A percentile compares a stretch with the other conserved stretches of the same genome.
Evolutionary conservation across 1,284 basidiomycete species (phyloP).

Genomic region (Trichosporon sp.): DNA sequence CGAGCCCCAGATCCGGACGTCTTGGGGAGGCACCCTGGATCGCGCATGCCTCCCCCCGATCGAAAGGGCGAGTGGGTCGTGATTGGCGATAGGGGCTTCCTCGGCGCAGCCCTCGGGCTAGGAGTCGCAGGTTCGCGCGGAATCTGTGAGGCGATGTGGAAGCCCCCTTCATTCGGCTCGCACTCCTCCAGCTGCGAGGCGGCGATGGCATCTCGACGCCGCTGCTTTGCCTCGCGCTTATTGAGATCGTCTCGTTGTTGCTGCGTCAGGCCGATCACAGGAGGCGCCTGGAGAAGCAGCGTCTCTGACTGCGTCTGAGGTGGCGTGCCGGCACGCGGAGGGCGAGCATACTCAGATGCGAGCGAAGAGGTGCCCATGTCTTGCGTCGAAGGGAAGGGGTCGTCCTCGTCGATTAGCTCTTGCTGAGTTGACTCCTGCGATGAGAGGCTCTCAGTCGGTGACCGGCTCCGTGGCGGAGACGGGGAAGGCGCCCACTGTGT

Average conservation of each 20-base stretch:
- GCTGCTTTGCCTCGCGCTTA: slow-evolving; percentile 4
- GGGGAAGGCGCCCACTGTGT: neutral
- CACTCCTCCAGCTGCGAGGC: slow-evolving; percentile 5
- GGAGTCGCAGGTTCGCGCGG: neutral
- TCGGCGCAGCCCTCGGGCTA: neutral
- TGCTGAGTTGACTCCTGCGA: neutral
- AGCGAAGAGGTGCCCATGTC: slow-evolving; percentile 35
- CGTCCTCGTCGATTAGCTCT: neutral
- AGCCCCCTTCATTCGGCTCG: slow-evolving; percentile 8
- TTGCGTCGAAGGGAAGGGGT: slow-evolving; percentile 28
- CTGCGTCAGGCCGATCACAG: slow-evolving; percentile 13
- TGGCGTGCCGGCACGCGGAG: slow-evolving; percentile 1
- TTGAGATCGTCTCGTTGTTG: slow-evolving; percentile 5
- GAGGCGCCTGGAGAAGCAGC: slow-evolving; percentile 15
- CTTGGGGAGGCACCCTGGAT: slow-evolving; percentile 30
- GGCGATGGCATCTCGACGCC: neutral
- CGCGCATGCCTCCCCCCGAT: slow-evolving; percentile 32
- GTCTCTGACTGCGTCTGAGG: neutral
- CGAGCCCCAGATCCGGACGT: slow-evolving; percentile 7
- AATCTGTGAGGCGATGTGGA: slow-evolving; percentile 4
- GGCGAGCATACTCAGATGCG: slow-evolving; percentile 23
- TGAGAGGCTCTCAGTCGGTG: neutral
- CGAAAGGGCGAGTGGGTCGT: slow-evolving; percentile 28
- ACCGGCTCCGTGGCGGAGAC: neutral
- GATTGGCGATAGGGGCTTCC: neutral